Evolutionary conservation across 176 grass and related monocot genomes (phyloP), one percentile per base, ranked within the genome.

Genomic region (Carex littledalei): DNA sequence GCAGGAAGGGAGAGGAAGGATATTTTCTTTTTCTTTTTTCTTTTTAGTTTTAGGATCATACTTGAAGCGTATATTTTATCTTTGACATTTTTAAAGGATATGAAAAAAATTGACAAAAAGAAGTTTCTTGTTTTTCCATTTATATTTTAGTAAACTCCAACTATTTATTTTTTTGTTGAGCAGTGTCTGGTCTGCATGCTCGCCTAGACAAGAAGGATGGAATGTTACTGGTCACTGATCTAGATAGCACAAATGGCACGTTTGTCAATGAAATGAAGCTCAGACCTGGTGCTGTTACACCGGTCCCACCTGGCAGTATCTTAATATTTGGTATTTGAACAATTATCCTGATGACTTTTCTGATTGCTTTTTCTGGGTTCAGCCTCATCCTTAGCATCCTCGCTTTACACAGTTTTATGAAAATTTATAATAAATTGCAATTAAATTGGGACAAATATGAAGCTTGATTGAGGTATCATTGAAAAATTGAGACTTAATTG

Each of bases 191-290:
- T 14, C 4, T 86, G 56, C 92, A 98, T 73, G 95, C 95, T 26
- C 86, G 89, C 41, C 72, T 94, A 71, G 92, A 94, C 86, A 91
- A 89, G 79, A 95, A 84, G 53, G 79, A 88, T 18, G 92, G 95
- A 58, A 76, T 13, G 3, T 83, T 94, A 81, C 3, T 94, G 13
- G 88, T 94, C 9, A 98, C 91, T 0, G 95, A 98, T 75, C 84
- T 98, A 86, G 91, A 86, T 45, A 98, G 95, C 90, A 98, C 92
- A 67, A 94, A 98, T 13, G 92, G 92, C 58, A 98, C 92, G 3
- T 98, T 79, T 82, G 88, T 98, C 75, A 86, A 91, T 86, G 91
- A 98, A 73, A 86, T 86, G 56, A 85, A 66, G n/a, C 88, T 97
- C 20, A 78, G 24, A 63, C 89, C 95, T 1, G 89, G 95, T 1